Conservation (phyloP, 1,284 basidiomycete genomes). For the Blastosporella zonata region DNA sequence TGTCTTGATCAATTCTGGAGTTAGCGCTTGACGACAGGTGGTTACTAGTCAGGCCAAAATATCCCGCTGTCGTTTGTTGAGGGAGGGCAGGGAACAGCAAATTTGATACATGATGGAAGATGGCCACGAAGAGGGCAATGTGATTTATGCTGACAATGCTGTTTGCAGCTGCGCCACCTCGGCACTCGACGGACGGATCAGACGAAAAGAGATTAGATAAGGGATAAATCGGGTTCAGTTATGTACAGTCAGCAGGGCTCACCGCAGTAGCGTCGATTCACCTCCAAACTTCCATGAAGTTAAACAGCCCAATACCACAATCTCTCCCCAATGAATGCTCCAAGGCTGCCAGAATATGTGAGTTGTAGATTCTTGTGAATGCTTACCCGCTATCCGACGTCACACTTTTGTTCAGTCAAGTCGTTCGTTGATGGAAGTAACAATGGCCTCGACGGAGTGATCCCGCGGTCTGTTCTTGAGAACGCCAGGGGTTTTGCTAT, state of each 20-base stretch:
- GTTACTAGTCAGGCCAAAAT: no score
- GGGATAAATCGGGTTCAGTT: no score
- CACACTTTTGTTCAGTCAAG: constrained; percentile 45
- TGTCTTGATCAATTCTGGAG: no score
- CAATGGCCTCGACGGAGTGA: constrained; percentile 73
- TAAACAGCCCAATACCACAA: constrained; percentile 69
- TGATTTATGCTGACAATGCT: no score
- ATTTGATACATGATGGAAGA: no score
- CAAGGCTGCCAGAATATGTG: constrained; percentile 76
- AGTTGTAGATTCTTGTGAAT: constrained; percentile 23
- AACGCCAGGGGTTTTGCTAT: constrained; percentile 85
- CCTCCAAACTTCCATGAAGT: constrained; percentile 37
- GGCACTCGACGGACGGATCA: no score
- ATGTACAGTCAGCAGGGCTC: background rate
- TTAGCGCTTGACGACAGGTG: no score
- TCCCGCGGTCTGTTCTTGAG: constrained; percentile 65
- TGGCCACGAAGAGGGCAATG: no score
- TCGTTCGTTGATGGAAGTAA: constrained; percentile 72
- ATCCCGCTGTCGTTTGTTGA: no score
- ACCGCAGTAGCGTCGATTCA: background rate
- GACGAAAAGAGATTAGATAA: no score
- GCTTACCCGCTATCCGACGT: background rate
- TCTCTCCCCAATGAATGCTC: constrained; percentile 68
- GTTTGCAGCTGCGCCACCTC: no score
- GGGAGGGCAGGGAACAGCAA: no score